Evolutionary conservation across 192 early-diverging fungal genomes (phyloP).

Genomic region (Linnemannia zychae): DNA sequence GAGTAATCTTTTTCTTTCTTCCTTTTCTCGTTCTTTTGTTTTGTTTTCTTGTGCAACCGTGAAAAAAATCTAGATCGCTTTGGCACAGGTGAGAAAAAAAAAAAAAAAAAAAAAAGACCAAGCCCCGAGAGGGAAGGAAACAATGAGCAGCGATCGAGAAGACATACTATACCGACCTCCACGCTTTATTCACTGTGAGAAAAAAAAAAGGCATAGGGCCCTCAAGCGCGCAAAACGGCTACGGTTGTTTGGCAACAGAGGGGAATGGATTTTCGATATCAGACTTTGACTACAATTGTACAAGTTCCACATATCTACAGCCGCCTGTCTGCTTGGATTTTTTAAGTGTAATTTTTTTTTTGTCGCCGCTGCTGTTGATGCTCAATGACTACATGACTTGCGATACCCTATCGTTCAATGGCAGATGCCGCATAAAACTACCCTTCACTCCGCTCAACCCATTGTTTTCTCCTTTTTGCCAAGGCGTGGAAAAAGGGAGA

Average conservation of each 20-base stretch:
- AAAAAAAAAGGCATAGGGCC: not conserved
- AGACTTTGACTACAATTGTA: conserved; percentile 1
- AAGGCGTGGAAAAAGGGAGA: not conserved
- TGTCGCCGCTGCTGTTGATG: too few relatives aligned
- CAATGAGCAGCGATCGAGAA: not conserved
- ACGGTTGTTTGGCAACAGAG: not conserved
- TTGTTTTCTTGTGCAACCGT: not conserved
- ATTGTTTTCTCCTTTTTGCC: not conserved
- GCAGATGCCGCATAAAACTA: not conserved
- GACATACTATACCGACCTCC: not conserved
- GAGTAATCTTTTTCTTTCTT: not conserved
- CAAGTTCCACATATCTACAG: not conserved
- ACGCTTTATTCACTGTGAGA: not conserved
- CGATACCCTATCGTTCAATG: not conserved
- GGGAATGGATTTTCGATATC: conserved; percentile 2
- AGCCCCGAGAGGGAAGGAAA: not conserved
- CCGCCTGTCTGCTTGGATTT: too few relatives aligned
- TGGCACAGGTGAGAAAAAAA: not conserved
- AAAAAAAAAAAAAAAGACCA: not conserved
- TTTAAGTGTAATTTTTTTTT: too few relatives aligned
- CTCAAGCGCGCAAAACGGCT: not conserved
- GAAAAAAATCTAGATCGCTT: not conserved
- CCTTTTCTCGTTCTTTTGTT: not conserved
- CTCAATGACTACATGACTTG: not conserved
- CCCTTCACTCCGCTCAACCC: not conserved